Base-by-base conservation (phyloP, 257 asterid genomes). In the Ophiorrhiza pumila region DNA sequence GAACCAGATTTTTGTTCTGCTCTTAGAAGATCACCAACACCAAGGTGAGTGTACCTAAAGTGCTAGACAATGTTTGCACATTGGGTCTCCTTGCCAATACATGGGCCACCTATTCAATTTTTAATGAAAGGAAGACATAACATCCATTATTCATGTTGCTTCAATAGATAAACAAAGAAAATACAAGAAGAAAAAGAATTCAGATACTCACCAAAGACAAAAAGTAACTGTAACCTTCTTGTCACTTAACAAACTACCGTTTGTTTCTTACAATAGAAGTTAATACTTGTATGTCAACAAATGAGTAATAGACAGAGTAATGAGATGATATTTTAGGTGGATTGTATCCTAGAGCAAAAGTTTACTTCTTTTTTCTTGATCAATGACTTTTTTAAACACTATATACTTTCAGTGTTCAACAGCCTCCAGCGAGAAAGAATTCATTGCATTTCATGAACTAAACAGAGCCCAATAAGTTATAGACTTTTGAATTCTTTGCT, bases 71-170 rank as follows among this genome's bases (percentile, higher is more conserved):
- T 91, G 66, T 87, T 86, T 31, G 88, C 86, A 85, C 97, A 90
- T 63, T 93, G 98, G 74, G 98, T 93, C 69, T 97, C 98, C 86
- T 93, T 93, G 58, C 98, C 98, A 76, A 97, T 93, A 71, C 98
- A 97, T 9, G 98, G 98, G 69, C 98, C 98, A 75, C 98, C 98
- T 93, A 84, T 69, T 86, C 78, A 67, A 58, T 63, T 71, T 46
- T 70, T 62, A 62, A 65, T 32, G 67, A 20, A 69, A 49, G 79
- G 69, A 65, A 53, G 64, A 60, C 18, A 18, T 27, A 35, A 37
- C 29, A 25, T 23, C 49, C 47, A 64, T n/a, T 15, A 46, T 57
- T 12, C 18, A 55, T 27, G 20, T 2, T 56, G 47, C 53, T 55
- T 58, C 17, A 29, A 65, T 34, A 65, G 62, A 17, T 45, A 62